These are phyloP conservation scores for Fusarium sp. DNA, from an alignment of 2,329 filamentous ascomycete genomes.

Conservation along the genomic window DNA sequence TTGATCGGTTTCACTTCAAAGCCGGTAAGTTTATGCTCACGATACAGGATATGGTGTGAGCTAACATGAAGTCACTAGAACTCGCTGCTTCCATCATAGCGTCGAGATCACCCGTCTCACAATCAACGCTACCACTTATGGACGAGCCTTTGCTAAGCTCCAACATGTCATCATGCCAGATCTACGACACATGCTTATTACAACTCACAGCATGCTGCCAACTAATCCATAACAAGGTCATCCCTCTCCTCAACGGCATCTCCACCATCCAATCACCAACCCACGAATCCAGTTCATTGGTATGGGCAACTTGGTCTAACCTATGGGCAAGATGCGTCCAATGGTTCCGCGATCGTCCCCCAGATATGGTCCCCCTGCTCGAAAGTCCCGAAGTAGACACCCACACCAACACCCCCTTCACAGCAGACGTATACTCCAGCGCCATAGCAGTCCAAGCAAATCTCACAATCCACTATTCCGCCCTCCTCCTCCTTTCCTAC, in stretches of 20 bases:
- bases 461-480: conserved; percentile 7
- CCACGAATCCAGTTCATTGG: conserved; percentile 7
- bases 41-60: accelerated
- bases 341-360: conserved; percentile 22
- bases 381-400: conserved; percentile 14
- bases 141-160: background rate
- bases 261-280: conserved; percentile 10
- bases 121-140: background rate
- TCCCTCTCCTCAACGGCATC: conserved; percentile 9
- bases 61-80: background rate
- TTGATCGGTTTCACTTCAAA: conserved; percentile 16
- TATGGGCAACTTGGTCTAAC: conserved; percentile 22
- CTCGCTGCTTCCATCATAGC: conserved; percentile 17
- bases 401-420: conserved; percentile 8
- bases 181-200: conserved; percentile 1
- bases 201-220: conserved; percentile 21
- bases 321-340: conserved; percentile 15
- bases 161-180: background rate
- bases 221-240: background rate
- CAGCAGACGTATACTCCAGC: conserved; percentile 22
- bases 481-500: conserved; percentile 11
- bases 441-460: conserved; percentile 17
- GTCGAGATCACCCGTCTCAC: background rate
- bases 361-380: conserved; percentile 10
- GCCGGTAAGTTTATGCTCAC: background rate